phyloP scores from a whole-genome alignment of 202 grass and related monocot genomes.

The Schoenoplectus tabernaemontani region DNA sequence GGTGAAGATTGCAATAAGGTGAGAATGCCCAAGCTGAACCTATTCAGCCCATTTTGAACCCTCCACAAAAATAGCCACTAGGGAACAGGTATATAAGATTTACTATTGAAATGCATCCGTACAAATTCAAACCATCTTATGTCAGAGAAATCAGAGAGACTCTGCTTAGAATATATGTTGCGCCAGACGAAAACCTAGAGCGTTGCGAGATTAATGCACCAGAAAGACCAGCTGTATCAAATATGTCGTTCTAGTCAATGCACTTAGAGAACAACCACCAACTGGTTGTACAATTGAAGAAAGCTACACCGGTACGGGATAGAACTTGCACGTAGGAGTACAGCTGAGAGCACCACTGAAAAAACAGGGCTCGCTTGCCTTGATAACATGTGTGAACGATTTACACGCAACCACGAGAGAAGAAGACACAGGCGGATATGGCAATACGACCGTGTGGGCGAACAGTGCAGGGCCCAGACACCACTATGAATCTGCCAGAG shows the following conservation, averaged over 20 bases:
- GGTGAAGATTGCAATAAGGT: constrained; percentile 1
- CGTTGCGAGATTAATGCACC: constrained; percentile 35
- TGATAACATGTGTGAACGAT: constrained; percentile 46
- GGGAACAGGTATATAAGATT: constrained; percentile 37
- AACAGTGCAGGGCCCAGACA: constrained; percentile 34
- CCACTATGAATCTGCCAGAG: constrained; percentile 21
- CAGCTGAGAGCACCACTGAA: constrained; percentile 32
- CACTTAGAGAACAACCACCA: constrained; percentile 30
- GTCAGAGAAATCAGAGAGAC: constrained; percentile 29
- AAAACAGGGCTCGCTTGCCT: constrained; percentile 36
- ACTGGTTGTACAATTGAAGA: constrained; percentile 35
- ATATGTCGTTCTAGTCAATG: constrained; percentile 27
- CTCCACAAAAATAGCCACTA: constrained; percentile 33
- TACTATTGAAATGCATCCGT: constrained; percentile 36
- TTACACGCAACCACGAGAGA: constrained; percentile 39
- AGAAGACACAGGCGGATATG: constrained; percentile 41
- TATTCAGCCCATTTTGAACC: constrained; percentile 27
- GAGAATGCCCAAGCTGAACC: constrained; percentile 10
- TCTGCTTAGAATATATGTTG: constrained; percentile 43
- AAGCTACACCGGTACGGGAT: constrained; percentile 33
- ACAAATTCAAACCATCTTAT: constrained; percentile 37
- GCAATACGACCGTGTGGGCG: constrained; percentile 31
- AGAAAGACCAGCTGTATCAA: constrained; percentile 26
- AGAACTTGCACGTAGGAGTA: constrained; percentile 27
- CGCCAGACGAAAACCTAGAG: constrained; percentile 33